Base-by-base conservation (phyloP, 805 yeast species). In the Candida andamanensis region DNA sequence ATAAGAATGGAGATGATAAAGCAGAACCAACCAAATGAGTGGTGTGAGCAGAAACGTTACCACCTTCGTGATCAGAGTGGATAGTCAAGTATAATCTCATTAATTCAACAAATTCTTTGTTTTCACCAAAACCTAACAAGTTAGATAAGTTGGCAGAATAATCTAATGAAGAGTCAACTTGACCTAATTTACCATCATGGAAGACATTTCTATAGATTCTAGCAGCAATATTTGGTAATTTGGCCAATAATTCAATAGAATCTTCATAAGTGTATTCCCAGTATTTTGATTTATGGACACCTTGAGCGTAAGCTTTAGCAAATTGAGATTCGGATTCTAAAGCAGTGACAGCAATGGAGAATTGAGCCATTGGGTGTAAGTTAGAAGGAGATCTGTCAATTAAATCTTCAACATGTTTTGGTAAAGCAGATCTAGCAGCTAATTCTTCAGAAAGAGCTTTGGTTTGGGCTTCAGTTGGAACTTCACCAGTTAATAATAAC, bases 21-120 rank as follows among this genome's bases (percentile, higher is more conserved):
- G 94, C 89, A 21, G 86, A 78, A 30, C 92, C 92, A 24, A 84
- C 90, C 53, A 82, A 67, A 58, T 81, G 87, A 43, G 89, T 80
- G 43, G 89, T 67, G 65, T 81, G 90, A 20, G 89, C 85, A 35
- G 85, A 78, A 33, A 81, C 90, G 52, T 81, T 81, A 45, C 90
- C 90, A 59, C 89, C 89, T 64, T 80, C 89, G 61, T 80, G 89
- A 56, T 81, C 89, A 27, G 81, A 77, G 67, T 81, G 89, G 48
- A 80, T 67, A 36, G 87, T 79, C 52, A 78, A 72, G 67, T 80
- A 80, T 46, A 80, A 65, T 58, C 89, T 71, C 66, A 81, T 67
- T 47, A 83, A 66, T 54, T 83, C 84, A 33, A 76, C 72, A 54
- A 82, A 82, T 52, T 76, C 82, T 29, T 44, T 39, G 49, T 74